phyloP scores from a whole-genome alignment of 1,284 basidiomycete species.

The Pseudozyma tsukubaensis region DNA sequence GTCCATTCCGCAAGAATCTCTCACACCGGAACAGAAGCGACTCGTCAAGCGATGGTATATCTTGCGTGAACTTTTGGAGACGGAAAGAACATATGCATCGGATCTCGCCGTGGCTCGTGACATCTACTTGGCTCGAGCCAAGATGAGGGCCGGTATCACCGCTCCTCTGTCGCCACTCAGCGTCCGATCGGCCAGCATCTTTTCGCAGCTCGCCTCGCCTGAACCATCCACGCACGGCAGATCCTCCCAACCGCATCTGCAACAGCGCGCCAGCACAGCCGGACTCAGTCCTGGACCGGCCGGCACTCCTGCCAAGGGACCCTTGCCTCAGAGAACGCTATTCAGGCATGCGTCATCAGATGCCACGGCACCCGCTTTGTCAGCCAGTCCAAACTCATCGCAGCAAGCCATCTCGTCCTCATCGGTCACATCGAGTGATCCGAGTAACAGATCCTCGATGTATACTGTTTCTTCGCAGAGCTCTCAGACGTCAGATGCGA shows the following conservation, averaged over 20 bases:
- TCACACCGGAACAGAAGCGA: constrained; percentile 53
- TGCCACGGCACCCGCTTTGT: constrained; percentile 12
- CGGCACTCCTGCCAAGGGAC: not conserved
- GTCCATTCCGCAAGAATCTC: constrained; percentile 41
- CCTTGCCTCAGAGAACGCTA: constrained; percentile 23
- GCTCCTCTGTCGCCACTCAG: constrained; percentile 40
- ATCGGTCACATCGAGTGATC: constrained; percentile 48
- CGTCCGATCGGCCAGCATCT: constrained; percentile 33
- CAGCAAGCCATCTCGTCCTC: constrained; percentile 27
- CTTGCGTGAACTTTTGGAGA: constrained; percentile 76
- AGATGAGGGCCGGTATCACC: constrained; percentile 58
- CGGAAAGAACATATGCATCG: constrained; percentile 86
- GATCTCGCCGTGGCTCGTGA: constrained; percentile 87
- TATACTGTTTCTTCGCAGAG: constrained; percentile 62
- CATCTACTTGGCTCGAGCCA: constrained; percentile 74
- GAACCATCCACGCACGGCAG: constrained; percentile 22
- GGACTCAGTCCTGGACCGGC: constrained; percentile 10
- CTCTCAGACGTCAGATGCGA: constrained; percentile 53
- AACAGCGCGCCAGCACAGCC: constrained; percentile 24
- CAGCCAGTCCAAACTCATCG: constrained; percentile 18
- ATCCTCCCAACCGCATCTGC: constrained; percentile 29
- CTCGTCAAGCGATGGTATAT: constrained; percentile 83
- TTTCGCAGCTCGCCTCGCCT: constrained; percentile 40
- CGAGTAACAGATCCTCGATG: constrained; percentile 62
- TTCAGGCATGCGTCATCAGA: constrained; percentile 47